Percentiles rank a stretch among this genome's conserved stretches.
phyloP scores from a whole-genome alignment of 371 early-diverging fungal genomes.

The Smittium culicis region DNA sequence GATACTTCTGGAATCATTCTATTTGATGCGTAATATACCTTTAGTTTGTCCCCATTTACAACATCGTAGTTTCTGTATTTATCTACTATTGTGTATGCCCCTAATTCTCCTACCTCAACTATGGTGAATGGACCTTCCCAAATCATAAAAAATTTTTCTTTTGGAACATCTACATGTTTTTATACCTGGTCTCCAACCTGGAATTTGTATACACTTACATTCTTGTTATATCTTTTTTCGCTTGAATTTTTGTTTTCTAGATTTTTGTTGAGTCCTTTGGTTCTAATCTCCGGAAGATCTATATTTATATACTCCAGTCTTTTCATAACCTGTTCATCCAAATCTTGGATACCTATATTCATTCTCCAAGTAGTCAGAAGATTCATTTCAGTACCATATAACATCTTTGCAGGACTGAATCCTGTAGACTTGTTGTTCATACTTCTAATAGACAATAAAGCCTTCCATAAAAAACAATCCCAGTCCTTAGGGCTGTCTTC shows the following conservation, averaged over 20 bases:
- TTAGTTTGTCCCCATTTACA: conserved; percentile 8
- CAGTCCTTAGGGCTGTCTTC: neutral
- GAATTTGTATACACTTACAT: conserved; percentile 4
- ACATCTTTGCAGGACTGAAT: conserved; percentile 1
- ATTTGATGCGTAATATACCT: neutral
- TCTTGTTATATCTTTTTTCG: conserved; percentile 4
- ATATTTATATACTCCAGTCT: neutral
- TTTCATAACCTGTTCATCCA: neutral
- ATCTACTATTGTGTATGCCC: conserved; percentile 6
- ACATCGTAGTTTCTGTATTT: conserved; percentile 4
- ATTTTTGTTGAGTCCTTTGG: neutral
- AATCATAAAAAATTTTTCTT: neutral
- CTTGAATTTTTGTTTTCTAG: neutral
- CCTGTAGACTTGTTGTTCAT: conserved; percentile 2
- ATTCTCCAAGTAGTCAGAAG: neutral
- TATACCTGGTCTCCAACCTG: neutral
- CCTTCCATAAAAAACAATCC: conserved; percentile 6
- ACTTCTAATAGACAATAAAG: conserved; percentile 9
- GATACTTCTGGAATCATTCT: neutral
- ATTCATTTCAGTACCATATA: neutral
- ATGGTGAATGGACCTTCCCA: conserved; percentile 8
- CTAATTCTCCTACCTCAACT: neutral
- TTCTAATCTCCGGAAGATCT: conserved; percentile 9
- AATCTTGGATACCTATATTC: neutral
- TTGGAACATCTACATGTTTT: neutral